A percentile compares a stretch with the other conserved stretches of the same genome.
Conservation (phyloP, 352 stramenopile genomes). For the Phytophthora pseudosyringae region DNA sequence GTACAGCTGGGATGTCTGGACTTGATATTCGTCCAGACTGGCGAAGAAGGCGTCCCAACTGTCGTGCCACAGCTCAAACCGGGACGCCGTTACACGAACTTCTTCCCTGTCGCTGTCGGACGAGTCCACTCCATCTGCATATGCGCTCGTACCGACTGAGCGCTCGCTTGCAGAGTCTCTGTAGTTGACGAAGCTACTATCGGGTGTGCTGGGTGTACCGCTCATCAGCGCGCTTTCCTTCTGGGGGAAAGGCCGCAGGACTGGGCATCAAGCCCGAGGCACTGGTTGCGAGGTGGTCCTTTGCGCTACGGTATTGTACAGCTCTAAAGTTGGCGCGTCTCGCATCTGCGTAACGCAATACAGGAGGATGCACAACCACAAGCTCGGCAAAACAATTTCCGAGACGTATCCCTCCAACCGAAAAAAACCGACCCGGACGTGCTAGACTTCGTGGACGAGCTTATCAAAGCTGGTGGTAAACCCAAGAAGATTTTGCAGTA, state of each 20-base stretch:
- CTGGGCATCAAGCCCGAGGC: not conserved
- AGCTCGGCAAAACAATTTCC: not conserved
- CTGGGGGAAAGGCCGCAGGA: not conserved
- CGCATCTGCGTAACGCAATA: conserved; percentile 2
- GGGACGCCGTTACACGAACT: no score
- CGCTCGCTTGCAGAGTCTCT: no score
- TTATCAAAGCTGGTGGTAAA: not conserved
- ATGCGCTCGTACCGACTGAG: no score
- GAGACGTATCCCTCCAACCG: conserved; percentile 1
- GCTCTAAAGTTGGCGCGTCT: not conserved
- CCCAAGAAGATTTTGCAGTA: not conserved
- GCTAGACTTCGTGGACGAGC: not conserved
- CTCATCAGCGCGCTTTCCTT: no score
- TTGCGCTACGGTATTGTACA: not conserved
- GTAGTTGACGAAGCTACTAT: no score
- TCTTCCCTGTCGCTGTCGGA: no score
- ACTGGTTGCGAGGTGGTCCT: not conserved
- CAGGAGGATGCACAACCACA: conserved; percentile 8
- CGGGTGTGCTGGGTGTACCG: no score
- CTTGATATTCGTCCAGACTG: no score
- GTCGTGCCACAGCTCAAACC: no score
- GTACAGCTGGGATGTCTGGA: no score
- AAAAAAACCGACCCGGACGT: not conserved
- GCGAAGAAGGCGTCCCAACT: no score
- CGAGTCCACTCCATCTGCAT: no score